Percentiles rank a stretch among this genome's conserved stretches.
These are phyloP conservation scores for Coemansia sp. DNA, from an alignment of 192 early-diverging fungal genomes.

Conservation along the genomic window DNA sequence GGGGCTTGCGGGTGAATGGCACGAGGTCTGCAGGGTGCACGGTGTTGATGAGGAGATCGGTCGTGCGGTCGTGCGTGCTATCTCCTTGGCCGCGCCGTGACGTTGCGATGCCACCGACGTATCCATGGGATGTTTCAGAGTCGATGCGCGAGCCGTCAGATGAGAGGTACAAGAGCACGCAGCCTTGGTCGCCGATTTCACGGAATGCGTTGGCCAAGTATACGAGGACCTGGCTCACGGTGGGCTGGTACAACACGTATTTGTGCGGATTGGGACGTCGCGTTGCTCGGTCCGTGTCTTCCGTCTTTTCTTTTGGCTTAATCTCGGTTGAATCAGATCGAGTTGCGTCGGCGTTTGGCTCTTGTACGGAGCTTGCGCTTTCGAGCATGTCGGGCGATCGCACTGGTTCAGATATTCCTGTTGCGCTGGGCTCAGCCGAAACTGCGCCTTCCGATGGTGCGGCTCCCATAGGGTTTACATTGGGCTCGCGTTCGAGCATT, in stretches of 20 bases:
- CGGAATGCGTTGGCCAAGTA: constrained; percentile 89
- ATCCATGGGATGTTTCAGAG: constrained; percentile 15
- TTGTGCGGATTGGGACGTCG: constrained; percentile 80
- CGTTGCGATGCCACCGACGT: constrained; percentile 49
- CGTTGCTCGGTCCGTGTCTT: constrained; percentile 8
- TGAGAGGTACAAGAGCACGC: constrained; percentile 84
- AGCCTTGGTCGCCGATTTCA: constrained; percentile 85
- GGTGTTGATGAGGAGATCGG: constrained; percentile 64
- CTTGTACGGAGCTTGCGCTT: background rate
- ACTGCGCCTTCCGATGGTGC: constrained; percentile 1
- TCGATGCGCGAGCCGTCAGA: constrained; percentile 67
- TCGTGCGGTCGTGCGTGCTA: constrained; percentile 21
- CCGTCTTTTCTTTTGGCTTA: background rate
- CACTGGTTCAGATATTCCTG: constrained; percentile 6
- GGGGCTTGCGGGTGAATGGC: constrained; percentile 91
- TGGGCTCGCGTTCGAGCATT: constrained; percentile 67
- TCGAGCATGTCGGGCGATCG: constrained; percentile 4
- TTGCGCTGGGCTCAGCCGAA: constrained; percentile 18
- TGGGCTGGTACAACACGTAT: constrained; percentile 88
- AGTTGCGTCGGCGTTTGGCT: background rate
- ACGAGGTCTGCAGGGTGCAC: constrained; percentile 88
- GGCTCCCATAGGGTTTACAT: background rate
- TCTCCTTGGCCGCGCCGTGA: constrained; percentile 37
- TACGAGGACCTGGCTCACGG: constrained; percentile 85
- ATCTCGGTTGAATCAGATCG: background rate